Conservation (phyloP, 2,329 filamentous ascomycete genomes). For the Exophiala spinifera region DNA sequence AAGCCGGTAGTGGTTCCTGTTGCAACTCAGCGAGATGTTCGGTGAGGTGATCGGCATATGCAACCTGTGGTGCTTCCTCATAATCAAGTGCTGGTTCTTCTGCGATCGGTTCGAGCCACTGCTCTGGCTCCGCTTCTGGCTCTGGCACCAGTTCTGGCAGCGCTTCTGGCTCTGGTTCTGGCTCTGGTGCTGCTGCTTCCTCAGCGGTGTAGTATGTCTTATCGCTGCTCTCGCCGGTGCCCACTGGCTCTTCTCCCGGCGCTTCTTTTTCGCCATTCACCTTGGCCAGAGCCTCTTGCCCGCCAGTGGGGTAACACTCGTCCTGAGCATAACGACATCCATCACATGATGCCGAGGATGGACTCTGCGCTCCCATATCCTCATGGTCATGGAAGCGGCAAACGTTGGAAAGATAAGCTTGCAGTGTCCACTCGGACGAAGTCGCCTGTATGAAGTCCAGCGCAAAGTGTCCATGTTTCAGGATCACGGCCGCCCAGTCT, state of each 20-base stretch:
- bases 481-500: slow-evolving; percentile 19
- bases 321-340: slow-evolving; percentile 20
- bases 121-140: background rate
- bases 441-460: slow-evolving; percentile 16
- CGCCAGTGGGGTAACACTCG: slow-evolving; percentile 21
- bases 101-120: background rate
- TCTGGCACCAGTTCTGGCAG: no score
- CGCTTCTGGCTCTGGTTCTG: background rate
- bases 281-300: background rate
- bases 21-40: background rate
- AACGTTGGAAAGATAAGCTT: slow-evolving; percentile 16
- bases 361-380: slow-evolving; percentile 7
- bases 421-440: slow-evolving; percentile 18
- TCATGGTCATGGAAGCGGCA: slow-evolving; percentile 25
- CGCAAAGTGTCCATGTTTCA: slow-evolving; percentile 18
- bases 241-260: background rate
- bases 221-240: background rate
- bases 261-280: background rate
- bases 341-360: slow-evolving; percentile 7
- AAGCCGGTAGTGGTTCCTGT: background rate
- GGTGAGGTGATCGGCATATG: background rate
- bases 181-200: background rate
- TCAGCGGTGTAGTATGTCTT: background rate
- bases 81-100: background rate
- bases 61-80: no score